Evolutionary conservation across 2,329 filamentous ascomycete genomes (phyloP), one percentile per base, ranked within the genome.

Genomic region (Aspergillus felis): DNA sequence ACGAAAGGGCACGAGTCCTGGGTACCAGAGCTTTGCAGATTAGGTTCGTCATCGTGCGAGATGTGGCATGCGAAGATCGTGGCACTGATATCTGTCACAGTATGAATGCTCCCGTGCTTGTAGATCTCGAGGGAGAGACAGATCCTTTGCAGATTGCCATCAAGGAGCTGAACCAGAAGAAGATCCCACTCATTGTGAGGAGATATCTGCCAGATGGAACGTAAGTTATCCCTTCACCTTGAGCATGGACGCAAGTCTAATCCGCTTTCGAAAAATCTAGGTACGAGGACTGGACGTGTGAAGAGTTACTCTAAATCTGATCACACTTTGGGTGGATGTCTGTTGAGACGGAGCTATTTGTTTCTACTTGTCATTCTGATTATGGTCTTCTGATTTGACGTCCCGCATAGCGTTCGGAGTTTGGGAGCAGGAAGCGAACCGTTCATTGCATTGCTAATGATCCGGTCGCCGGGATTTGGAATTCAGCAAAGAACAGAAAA

Each of bases 231-330:
- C 53, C 42, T 46, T 14, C 24, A 42, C 25, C 28, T 14, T 35
- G 9, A n/a, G 48, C 5, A 50, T 20, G 46, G 32, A 10, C 20
- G n/a, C 20, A 28, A 17, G 41, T 57, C 50, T 58, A 54, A 58
- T 57, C 49, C 42, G 41, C 61, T 35, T 55, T 32, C 56, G 29
- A 52, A 20, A 20, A 25, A 28, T 54, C n/a, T 65, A 93, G 90
- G 80, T 97, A 97, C 77, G 94, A 99, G 83, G 94, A 99, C 76
- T 99, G 94, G 94, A 96, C 92, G 38, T 97, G 92, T 78, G 94
- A 97, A 78, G 94, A 99, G 78, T 82, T 97, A 63, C 83, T 96
- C 55, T 83, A 76, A 60, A 44, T 9, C 51, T 46, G 50, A 54
- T 50, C 55, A 41, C 53, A 3, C 29, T 49, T 44, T 24, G 57